Conservation (phyloP, 2,329 filamentous ascomycete genomes). For the Penicillium glabrum region DNA sequence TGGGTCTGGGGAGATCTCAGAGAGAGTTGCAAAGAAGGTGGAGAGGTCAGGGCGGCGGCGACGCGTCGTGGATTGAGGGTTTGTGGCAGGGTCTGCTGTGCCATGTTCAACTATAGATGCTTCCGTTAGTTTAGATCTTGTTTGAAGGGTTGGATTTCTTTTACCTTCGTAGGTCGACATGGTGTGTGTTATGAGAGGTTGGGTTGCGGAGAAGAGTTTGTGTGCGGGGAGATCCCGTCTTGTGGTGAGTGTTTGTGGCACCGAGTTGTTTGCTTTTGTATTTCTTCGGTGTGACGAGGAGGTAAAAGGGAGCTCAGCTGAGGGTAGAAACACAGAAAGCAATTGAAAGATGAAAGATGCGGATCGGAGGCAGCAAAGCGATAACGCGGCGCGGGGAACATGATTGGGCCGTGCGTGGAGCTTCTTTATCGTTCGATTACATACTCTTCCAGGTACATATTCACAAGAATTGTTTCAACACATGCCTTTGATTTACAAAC, state of each 20-base stretch:
- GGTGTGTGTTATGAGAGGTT: slow-evolving; percentile 13
- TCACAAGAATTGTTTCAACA: not conserved
- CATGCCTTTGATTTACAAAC: too few relatives aligned
- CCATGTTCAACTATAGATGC: slow-evolving; percentile 42
- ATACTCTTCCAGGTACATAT: not conserved
- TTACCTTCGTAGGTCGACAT: slow-evolving; percentile 47
- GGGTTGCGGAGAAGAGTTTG: slow-evolving; percentile 7
- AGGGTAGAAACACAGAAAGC: not conserved
- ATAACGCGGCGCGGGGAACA: slow-evolving; percentile 20
- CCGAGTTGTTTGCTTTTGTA: not conserved
- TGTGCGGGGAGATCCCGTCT: slow-evolving; percentile 7
- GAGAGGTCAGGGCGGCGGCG: slow-evolving; percentile 62
- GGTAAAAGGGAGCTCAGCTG: not conserved
- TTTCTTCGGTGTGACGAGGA: not conserved
- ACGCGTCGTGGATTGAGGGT: slow-evolving; percentile 25
- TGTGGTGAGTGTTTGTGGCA: slow-evolving; percentile 10
- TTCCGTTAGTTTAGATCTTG: slow-evolving; percentile 3
- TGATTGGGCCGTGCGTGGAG: slow-evolving; percentile 4
- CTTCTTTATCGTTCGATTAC: not conserved
- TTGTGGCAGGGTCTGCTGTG: slow-evolving; percentile 32
- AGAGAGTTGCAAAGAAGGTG: slow-evolving; percentile 63
- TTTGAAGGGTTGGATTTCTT: not conserved
- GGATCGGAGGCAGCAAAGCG: slow-evolving; percentile 19
- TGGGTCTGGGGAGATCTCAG: slow-evolving; percentile 56
- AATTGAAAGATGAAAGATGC: not conserved